phyloP scores from a whole-genome alignment of 371 early-diverging fungal species.

The Rhizomucor miehei region DNA sequence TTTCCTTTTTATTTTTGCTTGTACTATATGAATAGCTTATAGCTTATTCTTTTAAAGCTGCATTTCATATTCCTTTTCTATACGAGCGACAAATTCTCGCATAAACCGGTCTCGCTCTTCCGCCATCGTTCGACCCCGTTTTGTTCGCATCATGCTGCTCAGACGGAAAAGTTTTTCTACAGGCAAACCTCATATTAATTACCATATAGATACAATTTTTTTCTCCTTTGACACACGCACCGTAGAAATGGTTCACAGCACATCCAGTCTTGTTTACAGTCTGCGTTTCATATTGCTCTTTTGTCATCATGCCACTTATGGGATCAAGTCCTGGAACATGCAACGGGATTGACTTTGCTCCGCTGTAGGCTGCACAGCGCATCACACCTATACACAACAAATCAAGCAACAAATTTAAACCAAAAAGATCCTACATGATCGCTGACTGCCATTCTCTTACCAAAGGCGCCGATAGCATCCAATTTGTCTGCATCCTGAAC shows the following conservation, averaged over 20 bases:
- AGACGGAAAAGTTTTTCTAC: conserved; percentile 64
- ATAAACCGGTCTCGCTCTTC: conserved; percentile 51
- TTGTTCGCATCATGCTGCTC: conserved; percentile 59
- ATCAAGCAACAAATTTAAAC: too few species aligned
- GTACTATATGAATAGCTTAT: not conserved
- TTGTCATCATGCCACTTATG: conserved; percentile 48
- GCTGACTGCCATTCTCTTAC: conserved; percentile 15
- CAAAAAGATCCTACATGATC: not conserved
- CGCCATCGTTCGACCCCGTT: conserved; percentile 50
- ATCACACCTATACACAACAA: conserved; percentile 46
- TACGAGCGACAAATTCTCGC: conserved; percentile 48
- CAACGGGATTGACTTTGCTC: conserved; percentile 59
- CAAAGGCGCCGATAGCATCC: conserved; percentile 84
- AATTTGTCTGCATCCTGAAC: conserved; percentile 83
- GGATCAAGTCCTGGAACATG: conserved; percentile 53
- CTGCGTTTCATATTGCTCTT: conserved; percentile 53
- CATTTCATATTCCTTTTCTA: conserved; percentile 44
- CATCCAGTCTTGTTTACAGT: conserved; percentile 43
- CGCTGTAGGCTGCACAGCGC: conserved; percentile 74
- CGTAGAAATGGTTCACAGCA: conserved; percentile 70
- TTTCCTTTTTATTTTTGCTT: conserved; percentile 1
- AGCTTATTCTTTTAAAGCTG: conserved; percentile 5
- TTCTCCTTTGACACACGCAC: conserved; percentile 23
- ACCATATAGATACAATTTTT: not conserved
- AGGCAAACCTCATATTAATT: conserved; percentile 2